These are phyloP conservation scores for Russula sp. DNA, from an alignment of 768 basidiomycete species.

Conservation along the genomic window DNA sequence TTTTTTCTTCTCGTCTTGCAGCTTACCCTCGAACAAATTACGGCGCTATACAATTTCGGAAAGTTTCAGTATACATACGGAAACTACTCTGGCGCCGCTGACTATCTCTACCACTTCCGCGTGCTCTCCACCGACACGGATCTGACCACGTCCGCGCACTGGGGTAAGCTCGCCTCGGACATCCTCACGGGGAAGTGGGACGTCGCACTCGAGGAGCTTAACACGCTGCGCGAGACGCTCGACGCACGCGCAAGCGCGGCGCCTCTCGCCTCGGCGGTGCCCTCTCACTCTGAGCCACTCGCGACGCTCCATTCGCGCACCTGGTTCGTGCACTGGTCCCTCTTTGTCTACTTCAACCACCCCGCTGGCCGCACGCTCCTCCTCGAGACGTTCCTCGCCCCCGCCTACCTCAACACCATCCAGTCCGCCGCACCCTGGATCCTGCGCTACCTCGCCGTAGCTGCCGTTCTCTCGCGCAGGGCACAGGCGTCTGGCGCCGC, in stretches of 20 bases:
- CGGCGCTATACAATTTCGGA: constrained; percentile 93
- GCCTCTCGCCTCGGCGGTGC: constrained; percentile 27
- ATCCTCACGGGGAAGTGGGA: constrained; percentile 95
- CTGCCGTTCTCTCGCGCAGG: constrained; percentile 88
- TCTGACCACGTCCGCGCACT: constrained; percentile 93
- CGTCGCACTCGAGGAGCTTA: constrained; percentile 89
- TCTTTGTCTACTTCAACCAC: constrained; percentile 99
- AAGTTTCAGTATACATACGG: constrained; percentile 99
- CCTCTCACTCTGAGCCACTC: constrained; percentile 62
- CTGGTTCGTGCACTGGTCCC: constrained; percentile 96
- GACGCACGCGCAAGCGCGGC: constrained; percentile 63
- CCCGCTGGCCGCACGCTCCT: constrained; percentile 84
- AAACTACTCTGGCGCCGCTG: constrained; percentile 92
- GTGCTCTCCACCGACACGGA: constrained; percentile 91
- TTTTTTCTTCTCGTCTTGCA: constrained; percentile 31
- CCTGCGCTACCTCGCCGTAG: constrained; percentile 88
- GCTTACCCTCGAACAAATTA: constrained; percentile 94
- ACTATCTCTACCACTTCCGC: constrained; percentile 98
- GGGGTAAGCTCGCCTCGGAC: constrained; percentile 97
- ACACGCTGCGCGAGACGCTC: constrained; percentile 88
- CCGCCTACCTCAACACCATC: constrained; percentile 97
- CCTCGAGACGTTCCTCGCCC: constrained; percentile 93
- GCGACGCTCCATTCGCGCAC: constrained; percentile 89
- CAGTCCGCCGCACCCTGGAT: constrained; percentile 95
- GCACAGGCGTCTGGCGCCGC: constrained; percentile 42